Percentiles rank a stretch among this genome's conserved stretches.
These are phyloP conservation scores for Hordeum pubiflorum DNA, from an alignment of 202 grass and related monocot genomes.

Conservation along the genomic window DNA sequence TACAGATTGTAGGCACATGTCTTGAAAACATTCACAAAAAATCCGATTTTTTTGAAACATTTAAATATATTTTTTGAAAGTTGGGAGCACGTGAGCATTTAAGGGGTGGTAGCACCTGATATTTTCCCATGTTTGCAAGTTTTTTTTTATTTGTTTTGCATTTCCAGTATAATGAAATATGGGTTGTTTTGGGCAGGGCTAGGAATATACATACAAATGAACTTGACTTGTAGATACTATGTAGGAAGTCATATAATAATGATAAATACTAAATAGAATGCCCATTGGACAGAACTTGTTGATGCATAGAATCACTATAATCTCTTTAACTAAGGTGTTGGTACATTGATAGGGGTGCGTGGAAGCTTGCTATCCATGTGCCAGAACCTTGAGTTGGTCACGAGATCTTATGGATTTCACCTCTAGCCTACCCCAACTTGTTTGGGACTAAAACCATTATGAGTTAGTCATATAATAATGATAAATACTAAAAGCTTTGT, in stretches of 20 bases:
- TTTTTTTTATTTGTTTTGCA: not conserved
- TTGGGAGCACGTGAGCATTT: no score
- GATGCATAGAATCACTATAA: not conserved
- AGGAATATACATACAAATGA: not conserved
- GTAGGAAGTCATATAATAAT: not conserved
- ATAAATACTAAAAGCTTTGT: no score
- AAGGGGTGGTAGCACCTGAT: no score
- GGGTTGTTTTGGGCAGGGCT: not conserved
- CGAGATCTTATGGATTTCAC: no score
- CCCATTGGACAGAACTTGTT: not conserved
- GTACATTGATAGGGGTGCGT: not conserved
- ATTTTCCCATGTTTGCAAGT: not conserved
- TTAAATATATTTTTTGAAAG: not conserved
- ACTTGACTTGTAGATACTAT: not conserved
- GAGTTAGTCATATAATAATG: no score
- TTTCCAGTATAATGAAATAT: not conserved
- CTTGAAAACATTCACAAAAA: not conserved
- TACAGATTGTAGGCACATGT: not conserved
- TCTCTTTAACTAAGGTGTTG: not conserved
- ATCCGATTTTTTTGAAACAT: not conserved
- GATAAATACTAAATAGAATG: not conserved
- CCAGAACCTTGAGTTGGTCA: no score
- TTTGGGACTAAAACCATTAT: no score
- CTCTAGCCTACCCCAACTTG: no score
- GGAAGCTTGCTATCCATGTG: no score